Percentiles rank a stretch among this genome's conserved stretches.
These are phyloP conservation scores for Plasmodium inui DNA, from an alignment of 169 alveolate species.

Conservation along the genomic window DNA sequence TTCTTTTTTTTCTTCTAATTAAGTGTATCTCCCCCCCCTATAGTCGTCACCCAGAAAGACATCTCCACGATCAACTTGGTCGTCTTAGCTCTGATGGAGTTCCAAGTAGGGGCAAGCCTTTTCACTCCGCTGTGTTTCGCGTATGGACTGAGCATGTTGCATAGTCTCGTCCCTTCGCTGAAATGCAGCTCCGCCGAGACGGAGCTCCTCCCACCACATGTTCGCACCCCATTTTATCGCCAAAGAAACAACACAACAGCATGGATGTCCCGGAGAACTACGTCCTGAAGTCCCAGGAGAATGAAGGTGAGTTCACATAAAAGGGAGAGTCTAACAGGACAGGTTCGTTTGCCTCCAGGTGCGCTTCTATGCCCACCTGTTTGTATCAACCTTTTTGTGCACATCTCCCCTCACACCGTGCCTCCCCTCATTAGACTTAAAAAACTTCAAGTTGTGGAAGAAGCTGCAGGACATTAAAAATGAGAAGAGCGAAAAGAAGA, in stretches of 20 bases:
- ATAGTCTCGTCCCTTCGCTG: not conserved
- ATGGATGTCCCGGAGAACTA: slow-evolving; percentile 51
- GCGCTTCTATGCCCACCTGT: not conserved
- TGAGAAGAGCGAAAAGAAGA: slow-evolving; percentile 66
- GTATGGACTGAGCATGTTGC: not conserved
- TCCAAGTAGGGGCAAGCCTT: not conserved
- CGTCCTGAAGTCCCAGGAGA: slow-evolving; percentile 29
- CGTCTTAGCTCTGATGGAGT: slow-evolving; percentile 65
- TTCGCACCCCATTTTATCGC: not conserved
- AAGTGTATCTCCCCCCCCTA: not conserved
- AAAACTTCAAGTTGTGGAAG: slow-evolving; percentile 62
- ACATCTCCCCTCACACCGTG: not conserved
- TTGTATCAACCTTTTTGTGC: not conserved
- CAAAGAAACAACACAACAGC: slow-evolving; percentile 48
- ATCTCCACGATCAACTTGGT: slow-evolving; percentile 36
- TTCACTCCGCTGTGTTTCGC: not conserved
- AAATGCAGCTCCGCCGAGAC: not conserved
- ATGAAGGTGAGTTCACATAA: slow-evolving; percentile 33
- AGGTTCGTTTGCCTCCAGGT: not conserved
- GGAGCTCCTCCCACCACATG: not conserved
- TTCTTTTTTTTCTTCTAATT: not conserved
- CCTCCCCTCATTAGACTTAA: slow-evolving; percentile 17
- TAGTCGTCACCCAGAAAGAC: slow-evolving; percentile 73
- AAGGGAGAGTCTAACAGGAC: not conserved
- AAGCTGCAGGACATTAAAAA: slow-evolving; percentile 59